Evolutionary conservation across 495 filamentous ascomycete species (phyloP), one percentile per base, ranked within the genome.

Genomic region (Talaromyces stipitatus): DNA sequence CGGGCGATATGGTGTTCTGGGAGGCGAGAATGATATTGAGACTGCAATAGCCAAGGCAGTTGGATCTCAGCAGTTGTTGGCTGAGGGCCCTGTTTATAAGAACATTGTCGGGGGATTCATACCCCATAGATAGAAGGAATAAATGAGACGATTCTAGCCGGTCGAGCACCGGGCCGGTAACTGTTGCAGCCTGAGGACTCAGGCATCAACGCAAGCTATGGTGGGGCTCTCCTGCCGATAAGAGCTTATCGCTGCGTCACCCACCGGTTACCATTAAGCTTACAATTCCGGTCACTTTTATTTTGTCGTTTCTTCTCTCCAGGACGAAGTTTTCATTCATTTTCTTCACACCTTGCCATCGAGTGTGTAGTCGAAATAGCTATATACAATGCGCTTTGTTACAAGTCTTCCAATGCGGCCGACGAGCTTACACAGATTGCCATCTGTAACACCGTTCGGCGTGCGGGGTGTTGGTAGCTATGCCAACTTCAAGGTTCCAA

Each of bases 401-500:
- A 33, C 51, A 23, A 16, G 29, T 20, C 22, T 45, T 14, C 8
- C 36, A 8, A 16, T 30, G 14, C 33, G 54, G 24, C 16, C 54
- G 4, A 33, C 18, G 3, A 10, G 30, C 20, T 20, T 23, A 30
- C 12, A 27, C 50, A 52, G 20, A 36, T 36, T 54, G 29, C 22
- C 52, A 8, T 8, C 23, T 11, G 9, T 23, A 23, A 36, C 33
- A 28, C 52, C 26, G 20, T 20, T 30, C 33, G 33, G 32, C 36
- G 54, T 55, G 54, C 54, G 54, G 54, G 54, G 54, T 30, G 46
- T 55, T 2, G 22, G 33, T 2, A 55, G 32, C 54, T 55, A 55
- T 55, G 90, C 90, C 33, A 77, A 82, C 46, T 97, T 97, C 80
- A 95, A 88, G 73, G 81, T 91, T 23, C 94, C 94, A 46, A 85